Conservation (phyloP, 2,329 filamentous ascomycete genomes). For the Tolypocladium paradoxum region DNA sequence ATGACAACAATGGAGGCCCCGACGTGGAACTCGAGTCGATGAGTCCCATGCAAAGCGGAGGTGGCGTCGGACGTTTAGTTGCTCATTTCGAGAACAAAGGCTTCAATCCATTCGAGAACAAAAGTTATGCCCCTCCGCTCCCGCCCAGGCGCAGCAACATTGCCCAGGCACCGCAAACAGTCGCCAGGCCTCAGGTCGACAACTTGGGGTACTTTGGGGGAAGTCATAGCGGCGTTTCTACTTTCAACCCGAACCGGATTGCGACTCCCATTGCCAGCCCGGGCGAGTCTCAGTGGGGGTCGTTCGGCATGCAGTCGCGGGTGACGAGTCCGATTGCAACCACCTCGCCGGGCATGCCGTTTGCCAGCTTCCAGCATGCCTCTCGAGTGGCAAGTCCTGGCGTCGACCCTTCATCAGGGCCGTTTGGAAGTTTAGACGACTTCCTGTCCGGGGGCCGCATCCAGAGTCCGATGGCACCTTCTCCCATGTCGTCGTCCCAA, state of each 20-base stretch:
- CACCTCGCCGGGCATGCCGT: slow-evolving; percentile 17
- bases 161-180: slow-evolving; percentile 12
- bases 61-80: slow-evolving; percentile 24
- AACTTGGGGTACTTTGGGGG: slow-evolving; percentile 3
- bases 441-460: slow-evolving; percentile 20
- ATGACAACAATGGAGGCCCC: slow-evolving; percentile 9
- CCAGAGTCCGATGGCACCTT: slow-evolving; percentile 13
- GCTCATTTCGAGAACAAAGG: slow-evolving; percentile 30
- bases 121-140: slow-evolving; percentile 22
- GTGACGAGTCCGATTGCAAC: slow-evolving; percentile 21
- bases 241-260: slow-evolving; percentile 15
- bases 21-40: slow-evolving; percentile 18
- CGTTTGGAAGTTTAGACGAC: slow-evolving; percentile 21
- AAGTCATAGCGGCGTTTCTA: background rate
- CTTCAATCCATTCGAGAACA: slow-evolving; percentile 23
- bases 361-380: slow-evolving; percentile 21
- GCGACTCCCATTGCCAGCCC: slow-evolving; percentile 21
- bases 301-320: slow-evolving; percentile 16
- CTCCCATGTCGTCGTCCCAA: slow-evolving; percentile 10
- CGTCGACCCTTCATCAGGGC: slow-evolving; percentile 13
- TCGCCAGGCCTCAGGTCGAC: slow-evolving; percentile 7
- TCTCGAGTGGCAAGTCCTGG: slow-evolving; percentile 16
- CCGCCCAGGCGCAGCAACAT: slow-evolving; percentile 22
- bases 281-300: slow-evolving; percentile 20
- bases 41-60: slow-evolving; percentile 10